phyloP scores from a whole-genome alignment of 1,139 yeast genomes.

The Yamadazyma sp. region DNA sequence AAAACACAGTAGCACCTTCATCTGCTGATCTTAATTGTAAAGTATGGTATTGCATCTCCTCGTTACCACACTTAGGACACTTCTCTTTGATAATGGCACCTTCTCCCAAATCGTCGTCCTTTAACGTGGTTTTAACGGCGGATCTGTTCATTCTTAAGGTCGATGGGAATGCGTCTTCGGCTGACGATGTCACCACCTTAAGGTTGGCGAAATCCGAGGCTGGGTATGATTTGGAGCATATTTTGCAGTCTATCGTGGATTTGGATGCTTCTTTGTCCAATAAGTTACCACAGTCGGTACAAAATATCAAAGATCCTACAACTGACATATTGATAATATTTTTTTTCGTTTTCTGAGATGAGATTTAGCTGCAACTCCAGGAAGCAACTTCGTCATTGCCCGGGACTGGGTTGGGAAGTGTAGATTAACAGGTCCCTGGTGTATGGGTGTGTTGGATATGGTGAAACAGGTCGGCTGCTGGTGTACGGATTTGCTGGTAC shows the following conservation, averaged over 20 bases:
- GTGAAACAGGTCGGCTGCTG: no score
- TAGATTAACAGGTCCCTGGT: no score
- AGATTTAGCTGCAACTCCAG: conserved; percentile 3
- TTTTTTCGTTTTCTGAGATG: conserved; percentile 7
- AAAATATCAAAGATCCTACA: conserved; percentile 91
- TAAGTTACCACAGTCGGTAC: conserved; percentile 90
- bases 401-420: no score
- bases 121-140: conserved; percentile 81
- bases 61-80: conserved; percentile 97
- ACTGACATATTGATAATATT: conserved; percentile 63
- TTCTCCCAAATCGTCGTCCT: conserved; percentile 77
- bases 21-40: conserved; percentile 96
- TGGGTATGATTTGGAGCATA: conserved; percentile 64
- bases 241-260: conserved; percentile 56
- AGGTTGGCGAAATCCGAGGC: conserved; percentile 65
- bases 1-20: conserved; percentile 96
- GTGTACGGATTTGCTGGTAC: no score
- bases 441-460: no score
- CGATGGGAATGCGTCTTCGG: conserved; percentile 93
- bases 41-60: conserved; percentile 97
- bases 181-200: conserved; percentile 82
- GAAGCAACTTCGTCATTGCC: no score
- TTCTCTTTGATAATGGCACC: conserved; percentile 96
- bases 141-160: conserved; percentile 76
- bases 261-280: conserved; percentile 65